Conservation (phyloP, 768 basidiomycete genomes). For the Mrakia gelida region DNA sequence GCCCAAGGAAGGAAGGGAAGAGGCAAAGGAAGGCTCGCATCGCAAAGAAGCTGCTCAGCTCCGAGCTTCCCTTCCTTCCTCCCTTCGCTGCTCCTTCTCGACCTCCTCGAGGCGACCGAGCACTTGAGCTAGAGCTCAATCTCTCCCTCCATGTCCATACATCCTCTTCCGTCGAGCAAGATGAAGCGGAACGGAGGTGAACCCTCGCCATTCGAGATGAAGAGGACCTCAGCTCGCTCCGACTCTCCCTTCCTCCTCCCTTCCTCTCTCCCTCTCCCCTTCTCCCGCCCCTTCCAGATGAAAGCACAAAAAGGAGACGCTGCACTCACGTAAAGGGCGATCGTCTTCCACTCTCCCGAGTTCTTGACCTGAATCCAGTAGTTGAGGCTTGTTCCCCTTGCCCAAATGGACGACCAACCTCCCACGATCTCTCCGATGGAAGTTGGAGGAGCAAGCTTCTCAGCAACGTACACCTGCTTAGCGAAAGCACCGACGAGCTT, state of each 20-base stretch:
- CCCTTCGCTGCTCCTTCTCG: too few species aligned
- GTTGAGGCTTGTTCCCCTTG: slow-evolving; percentile 54
- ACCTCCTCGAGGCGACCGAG: too few species aligned
- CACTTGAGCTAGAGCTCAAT: too few species aligned
- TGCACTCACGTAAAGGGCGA: slow-evolving; percentile 29
- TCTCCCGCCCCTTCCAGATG: background rate
- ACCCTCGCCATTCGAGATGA: background rate
- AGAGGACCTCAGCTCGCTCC: background rate
- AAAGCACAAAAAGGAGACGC: too few species aligned
- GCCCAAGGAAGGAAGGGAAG: background rate
- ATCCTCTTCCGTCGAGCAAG: too few species aligned
- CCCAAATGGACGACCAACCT: slow-evolving; percentile 64
- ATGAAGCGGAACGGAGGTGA: too few species aligned
- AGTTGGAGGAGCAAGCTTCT: slow-evolving; percentile 64
- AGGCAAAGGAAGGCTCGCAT: background rate
- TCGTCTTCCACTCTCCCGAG: slow-evolving; percentile 57
- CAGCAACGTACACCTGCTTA: slow-evolving; percentile 69
- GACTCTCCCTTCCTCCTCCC: background rate
- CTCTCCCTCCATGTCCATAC: too few species aligned
- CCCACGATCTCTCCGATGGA: slow-evolving; percentile 54
- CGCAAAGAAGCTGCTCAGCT: too few species aligned
- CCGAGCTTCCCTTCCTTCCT: too few species aligned
- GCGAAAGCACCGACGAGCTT: slow-evolving; percentile 68
- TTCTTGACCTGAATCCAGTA: slow-evolving; percentile 61
- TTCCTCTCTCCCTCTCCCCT: background rate